Evolutionary conservation across 139 green algal genomes (phyloP), one percentile per base, ranked within the genome.

Genomic region (Picochlorum sp.): DNA sequence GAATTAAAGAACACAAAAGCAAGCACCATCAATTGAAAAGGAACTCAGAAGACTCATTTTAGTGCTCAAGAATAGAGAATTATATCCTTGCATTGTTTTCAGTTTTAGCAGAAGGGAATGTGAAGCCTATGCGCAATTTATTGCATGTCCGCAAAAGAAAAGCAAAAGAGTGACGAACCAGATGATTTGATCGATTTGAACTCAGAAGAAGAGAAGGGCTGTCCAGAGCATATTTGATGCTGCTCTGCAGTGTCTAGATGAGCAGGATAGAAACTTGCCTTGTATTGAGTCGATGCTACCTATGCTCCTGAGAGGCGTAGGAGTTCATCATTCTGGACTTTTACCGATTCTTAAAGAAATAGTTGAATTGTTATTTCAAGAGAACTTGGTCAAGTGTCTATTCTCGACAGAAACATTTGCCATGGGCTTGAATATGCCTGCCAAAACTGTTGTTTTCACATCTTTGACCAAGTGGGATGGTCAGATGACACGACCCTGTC

Each of bases 371-470:
- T 71, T 98, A 50, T 99, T 99, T 67, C 92, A 98, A 71, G 86
- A 92, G 61, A 34, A 52, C 28, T 67, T 84, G 21, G 66, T 85
- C 61, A 80, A 86, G 69, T 68, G 45, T 20, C 81, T 96, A 20
- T 96, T 95, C 71, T 81, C 85, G 23, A 96, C 90, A 2, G 89
- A 96, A 78, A 97, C 91, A 11, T 98, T 99, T 81, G 86, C 92
- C 55, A 98, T 95, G 88, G 94, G 94, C 11, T 72, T 99, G 24
- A 98, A 99, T 86, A 99, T 99, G 94, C 94, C 94, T 1, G 94
- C 92, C 14, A 79, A 75, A 34, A 95, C 89, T 3, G 87, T 95
- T 10, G 74, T 98, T 9, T 98, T 98, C 79, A 92, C 84, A 1
- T 72, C 72, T 38, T 68, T 95, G 50, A 69, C 66, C 9, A 98